Evolutionary conservation across 2,329 filamentous ascomycete species (phyloP).

Genomic region (Cordyceps cateniannulata): DNA sequence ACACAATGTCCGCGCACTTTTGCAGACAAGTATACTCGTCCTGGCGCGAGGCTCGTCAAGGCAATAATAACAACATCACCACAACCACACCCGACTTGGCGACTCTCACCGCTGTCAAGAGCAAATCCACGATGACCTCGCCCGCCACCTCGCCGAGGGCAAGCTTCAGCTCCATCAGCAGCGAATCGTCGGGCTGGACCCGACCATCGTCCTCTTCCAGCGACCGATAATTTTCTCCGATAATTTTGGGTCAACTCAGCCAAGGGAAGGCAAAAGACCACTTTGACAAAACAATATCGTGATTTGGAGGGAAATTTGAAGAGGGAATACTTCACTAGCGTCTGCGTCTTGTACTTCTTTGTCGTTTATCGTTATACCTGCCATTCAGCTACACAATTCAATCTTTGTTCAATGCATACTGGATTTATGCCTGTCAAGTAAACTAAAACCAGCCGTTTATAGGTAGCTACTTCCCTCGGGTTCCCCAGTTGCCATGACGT

Average conservation of each 20-base stretch:
- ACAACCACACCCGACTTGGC: neutral
- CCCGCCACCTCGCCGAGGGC: conserved; percentile 11
- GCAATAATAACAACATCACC: conserved; percentile 29
- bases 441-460: neutral
- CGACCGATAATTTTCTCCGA: conserved; percentile 15
- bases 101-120: neutral
- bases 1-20: conserved; percentile 56
- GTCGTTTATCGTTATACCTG: neutral
- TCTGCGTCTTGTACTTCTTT: neutral
- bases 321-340: neutral
- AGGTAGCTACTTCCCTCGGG: neutral
- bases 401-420: neutral
- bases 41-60: conserved; percentile 42
- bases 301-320: neutral
- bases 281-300: neutral
- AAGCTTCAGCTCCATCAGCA: conserved; percentile 9
- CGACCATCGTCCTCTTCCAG: conserved; percentile 28
- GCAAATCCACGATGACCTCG: neutral
- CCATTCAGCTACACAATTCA: neutral
- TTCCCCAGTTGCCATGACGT: neutral
- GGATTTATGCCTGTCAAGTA: neutral
- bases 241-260: neutral
- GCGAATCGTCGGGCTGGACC: conserved; percentile 16
- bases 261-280: too few species aligned
- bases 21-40: conserved; percentile 55